Conservation (phyloP, 129 eudicot genomes). For the Lactuca sativa region DNA sequence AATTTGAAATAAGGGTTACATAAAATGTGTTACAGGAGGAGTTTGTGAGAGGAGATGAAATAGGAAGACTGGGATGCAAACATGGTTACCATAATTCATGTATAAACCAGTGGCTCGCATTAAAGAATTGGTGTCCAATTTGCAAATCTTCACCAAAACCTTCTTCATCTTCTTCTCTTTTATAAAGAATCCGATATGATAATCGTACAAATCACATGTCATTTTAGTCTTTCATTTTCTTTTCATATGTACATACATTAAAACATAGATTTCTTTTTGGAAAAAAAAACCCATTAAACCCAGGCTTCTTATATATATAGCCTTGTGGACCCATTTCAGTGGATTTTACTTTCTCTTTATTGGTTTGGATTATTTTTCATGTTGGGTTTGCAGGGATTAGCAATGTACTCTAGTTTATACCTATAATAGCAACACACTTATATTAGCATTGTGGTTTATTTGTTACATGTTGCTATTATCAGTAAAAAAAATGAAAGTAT, state of each 20-base stretch:
- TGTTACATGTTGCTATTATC: not conserved
- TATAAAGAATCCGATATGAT: slow-evolving; percentile 6
- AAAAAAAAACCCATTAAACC: slow-evolving; percentile 19
- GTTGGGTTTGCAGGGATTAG: not conserved
- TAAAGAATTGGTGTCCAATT: slow-evolving; percentile 95
- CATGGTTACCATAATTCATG: slow-evolving; percentile 73
- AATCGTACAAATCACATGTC: slow-evolving; percentile 15
- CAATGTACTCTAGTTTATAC: not conserved
- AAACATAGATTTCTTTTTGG: slow-evolving; percentile 19
- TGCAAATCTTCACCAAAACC: slow-evolving; percentile 63
- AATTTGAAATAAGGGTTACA: no score
- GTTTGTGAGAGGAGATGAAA: slow-evolving; percentile 57
- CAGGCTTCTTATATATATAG: slow-evolving; percentile 14
- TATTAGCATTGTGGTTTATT: not conserved
- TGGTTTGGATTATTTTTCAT: slow-evolving; percentile 6
- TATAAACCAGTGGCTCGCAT: slow-evolving; percentile 67
- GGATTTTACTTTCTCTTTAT: slow-evolving; percentile 10
- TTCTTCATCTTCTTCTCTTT: slow-evolving; percentile 12
- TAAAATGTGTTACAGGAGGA: slow-evolving; percentile 60
- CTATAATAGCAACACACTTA: not conserved
- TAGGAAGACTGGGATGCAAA: slow-evolving; percentile 67
- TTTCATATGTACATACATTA: slow-evolving; percentile 29
- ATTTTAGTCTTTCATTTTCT: slow-evolving; percentile 13
- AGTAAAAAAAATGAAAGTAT: not conserved
- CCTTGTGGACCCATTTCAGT: slow-evolving; percentile 29